phyloP scores from a whole-genome alignment of 495 filamentous ascomycete genomes.

The Apiosordaria backusii region DNA sequence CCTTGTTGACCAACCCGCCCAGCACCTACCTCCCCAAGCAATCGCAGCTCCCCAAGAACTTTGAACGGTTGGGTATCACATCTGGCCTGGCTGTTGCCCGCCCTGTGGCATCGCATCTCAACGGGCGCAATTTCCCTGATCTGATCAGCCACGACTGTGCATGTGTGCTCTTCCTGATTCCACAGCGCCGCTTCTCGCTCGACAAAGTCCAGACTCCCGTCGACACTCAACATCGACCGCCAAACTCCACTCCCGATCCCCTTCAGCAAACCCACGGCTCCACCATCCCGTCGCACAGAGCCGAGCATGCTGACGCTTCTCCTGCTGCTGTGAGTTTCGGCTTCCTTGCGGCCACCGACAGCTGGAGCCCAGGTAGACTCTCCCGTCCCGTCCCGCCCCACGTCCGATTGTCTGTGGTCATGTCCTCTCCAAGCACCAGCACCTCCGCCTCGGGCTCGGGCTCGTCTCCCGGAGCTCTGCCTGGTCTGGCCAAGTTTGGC shows the following conservation, averaged over 20 bases:
- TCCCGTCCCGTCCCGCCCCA: not conserved
- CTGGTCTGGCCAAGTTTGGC: slow-evolving; percentile 25
- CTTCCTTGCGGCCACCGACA: not conserved
- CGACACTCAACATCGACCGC: not conserved
- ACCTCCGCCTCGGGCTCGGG: not conserved
- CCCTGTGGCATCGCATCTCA: not conserved
- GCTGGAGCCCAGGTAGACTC: not conserved
- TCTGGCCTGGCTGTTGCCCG: no score
- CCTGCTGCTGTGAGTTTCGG: not conserved
- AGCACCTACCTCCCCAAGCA: no score
- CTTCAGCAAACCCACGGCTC: not conserved
- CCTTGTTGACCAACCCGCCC: no score
- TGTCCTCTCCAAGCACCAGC: slow-evolving; percentile 6
- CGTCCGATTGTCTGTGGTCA: not conserved
- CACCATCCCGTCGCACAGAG: slow-evolving; percentile 1
- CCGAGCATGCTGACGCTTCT: not conserved
- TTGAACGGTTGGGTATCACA: no score
- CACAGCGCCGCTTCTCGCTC: not conserved
- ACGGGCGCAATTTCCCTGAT: not conserved
- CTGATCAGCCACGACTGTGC: not conserved
- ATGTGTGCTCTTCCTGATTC: not conserved
- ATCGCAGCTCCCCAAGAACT: no score
- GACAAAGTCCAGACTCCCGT: not conserved
- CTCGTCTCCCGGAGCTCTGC: not conserved
- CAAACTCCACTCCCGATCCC: not conserved